phyloP scores from a whole-genome alignment of 1,139 yeast species.

The Yamadazyma aaseri region DNA sequence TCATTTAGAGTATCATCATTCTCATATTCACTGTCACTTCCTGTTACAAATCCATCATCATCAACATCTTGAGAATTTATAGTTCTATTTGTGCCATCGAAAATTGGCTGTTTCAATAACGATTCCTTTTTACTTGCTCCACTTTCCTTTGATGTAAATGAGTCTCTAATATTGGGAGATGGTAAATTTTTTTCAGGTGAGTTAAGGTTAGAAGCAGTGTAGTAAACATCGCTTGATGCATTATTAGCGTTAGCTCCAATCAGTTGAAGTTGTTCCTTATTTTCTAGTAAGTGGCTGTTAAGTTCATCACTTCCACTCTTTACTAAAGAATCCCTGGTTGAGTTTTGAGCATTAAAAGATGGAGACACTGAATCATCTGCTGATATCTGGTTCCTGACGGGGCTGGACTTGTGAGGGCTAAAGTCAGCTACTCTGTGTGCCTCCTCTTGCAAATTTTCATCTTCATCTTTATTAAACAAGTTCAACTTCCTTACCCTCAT shows the following conservation, averaged over 20 bases:
- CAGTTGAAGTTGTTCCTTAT: conserved; percentile 18
- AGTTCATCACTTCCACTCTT: conserved; percentile 19
- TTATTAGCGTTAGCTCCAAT: conserved; percentile 24
- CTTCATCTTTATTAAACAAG: conserved; percentile 25
- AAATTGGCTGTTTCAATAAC: conserved; percentile 8
- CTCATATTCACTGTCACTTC: conserved; percentile 12
- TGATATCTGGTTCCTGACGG: conserved; percentile 7
- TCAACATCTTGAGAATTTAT: conserved; percentile 6
- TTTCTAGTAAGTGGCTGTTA: conserved; percentile 13
- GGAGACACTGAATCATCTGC: conserved; percentile 13
- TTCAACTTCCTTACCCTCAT: conserved; percentile 45
- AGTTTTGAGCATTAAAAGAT: conserved; percentile 13
- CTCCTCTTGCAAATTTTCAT: conserved; percentile 14
- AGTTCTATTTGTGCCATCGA: conserved; percentile 8
- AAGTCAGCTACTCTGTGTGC: conserved; percentile 10
- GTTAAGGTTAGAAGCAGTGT: conserved; percentile 38
- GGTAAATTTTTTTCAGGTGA: conserved; percentile 14
- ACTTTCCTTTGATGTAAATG: conserved; percentile 12
- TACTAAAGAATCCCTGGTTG: conserved; percentile 12
- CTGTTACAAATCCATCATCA: conserved; percentile 7
- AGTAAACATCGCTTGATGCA: conserved; percentile 30
- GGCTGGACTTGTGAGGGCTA: conserved; percentile 7
- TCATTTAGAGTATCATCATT: conserved; percentile 16
- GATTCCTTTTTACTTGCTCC: not conserved
- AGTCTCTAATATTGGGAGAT: conserved; percentile 15